Percentiles rank a stretch among this genome's conserved stretches.
Conservation (phyloP, 805 yeast genomes). For the Suhomyces xylopsoci region DNA sequence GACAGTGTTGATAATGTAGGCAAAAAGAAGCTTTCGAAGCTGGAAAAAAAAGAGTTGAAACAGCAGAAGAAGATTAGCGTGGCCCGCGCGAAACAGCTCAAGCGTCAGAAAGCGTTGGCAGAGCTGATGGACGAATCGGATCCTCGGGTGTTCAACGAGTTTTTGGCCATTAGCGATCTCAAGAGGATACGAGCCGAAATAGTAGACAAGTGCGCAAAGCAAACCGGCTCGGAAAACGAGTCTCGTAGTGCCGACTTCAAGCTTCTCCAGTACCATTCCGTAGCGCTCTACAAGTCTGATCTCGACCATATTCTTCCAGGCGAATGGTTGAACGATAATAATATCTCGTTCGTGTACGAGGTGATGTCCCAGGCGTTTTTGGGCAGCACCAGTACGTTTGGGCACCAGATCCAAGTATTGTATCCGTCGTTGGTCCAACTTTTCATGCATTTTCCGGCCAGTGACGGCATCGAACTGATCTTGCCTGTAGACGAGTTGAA, state of each 20-base stretch:
- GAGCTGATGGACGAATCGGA: background rate
- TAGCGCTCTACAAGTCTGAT: constrained; percentile 59
- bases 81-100: constrained; percentile 14
- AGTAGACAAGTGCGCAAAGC: background rate
- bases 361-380: constrained; percentile 27
- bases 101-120: constrained; percentile 10
- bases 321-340: constrained; percentile 75
- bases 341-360: constrained; percentile 62
- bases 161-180: constrained; percentile 14
- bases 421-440: constrained; percentile 65
- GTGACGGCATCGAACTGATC: constrained; percentile 35
- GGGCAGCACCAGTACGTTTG: constrained; percentile 11
- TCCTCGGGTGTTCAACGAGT: constrained; percentile 8
- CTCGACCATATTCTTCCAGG: constrained; percentile 54
- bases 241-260: constrained; percentile 18
- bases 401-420: constrained; percentile 31
- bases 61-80: constrained; percentile 18
- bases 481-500: constrained; percentile 32
- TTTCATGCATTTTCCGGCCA: constrained; percentile 46
- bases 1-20: background rate
- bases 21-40: constrained; percentile 7
- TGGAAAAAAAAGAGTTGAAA: constrained; percentile 8
- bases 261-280: constrained; percentile 51
- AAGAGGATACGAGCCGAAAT: constrained; percentile 10
- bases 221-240: constrained; percentile 14